Percentiles rank a stretch among this genome's conserved stretches.
Conservation (phyloP, 2,329 filamentous ascomycete species). For the Fusarium domesticum region DNA sequence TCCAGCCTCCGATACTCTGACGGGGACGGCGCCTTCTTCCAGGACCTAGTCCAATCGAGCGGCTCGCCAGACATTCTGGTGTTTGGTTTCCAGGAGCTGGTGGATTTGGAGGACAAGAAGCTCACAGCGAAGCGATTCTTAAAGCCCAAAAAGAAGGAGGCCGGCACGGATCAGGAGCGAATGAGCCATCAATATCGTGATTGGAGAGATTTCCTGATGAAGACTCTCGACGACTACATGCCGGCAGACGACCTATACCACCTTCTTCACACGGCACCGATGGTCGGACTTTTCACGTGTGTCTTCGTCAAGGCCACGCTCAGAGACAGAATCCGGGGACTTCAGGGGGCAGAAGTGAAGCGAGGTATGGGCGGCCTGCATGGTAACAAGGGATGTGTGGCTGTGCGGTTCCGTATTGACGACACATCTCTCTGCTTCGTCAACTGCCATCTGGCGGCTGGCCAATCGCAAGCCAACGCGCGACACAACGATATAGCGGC, state of each 20-base stretch:
- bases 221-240: slow-evolving; percentile 80
- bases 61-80: slow-evolving; percentile 84
- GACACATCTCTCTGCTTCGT: slow-evolving; percentile 94
- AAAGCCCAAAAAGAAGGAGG: slow-evolving; percentile 84
- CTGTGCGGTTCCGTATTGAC: slow-evolving; percentile 89
- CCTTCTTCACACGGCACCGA: slow-evolving; percentile 77
- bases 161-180: slow-evolving; percentile 75
- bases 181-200: slow-evolving; percentile 98
- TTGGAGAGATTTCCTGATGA: slow-evolving; percentile 87
- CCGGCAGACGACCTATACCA: slow-evolving; percentile 74
- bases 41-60: slow-evolving; percentile 71
- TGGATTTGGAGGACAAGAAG: slow-evolving; percentile 95
- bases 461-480: slow-evolving; percentile 83
- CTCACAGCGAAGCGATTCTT: slow-evolving; percentile 94
- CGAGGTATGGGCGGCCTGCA: slow-evolving; percentile 93
- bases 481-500: slow-evolving; percentile 90
- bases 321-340: slow-evolving; percentile 70
- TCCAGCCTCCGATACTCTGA: slow-evolving; percentile 69
- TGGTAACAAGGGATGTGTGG: slow-evolving; percentile 92
- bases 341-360: slow-evolving; percentile 83
- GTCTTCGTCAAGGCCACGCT: slow-evolving; percentile 86
- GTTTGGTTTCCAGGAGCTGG: slow-evolving; percentile 98
- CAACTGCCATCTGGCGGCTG: slow-evolving; percentile 95
- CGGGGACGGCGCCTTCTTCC: slow-evolving; percentile 73
- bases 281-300: slow-evolving; percentile 94